phyloP scores from a whole-genome alignment of 768 basidiomycete genomes.

The Lanmaoa pseudosensibilis region DNA sequence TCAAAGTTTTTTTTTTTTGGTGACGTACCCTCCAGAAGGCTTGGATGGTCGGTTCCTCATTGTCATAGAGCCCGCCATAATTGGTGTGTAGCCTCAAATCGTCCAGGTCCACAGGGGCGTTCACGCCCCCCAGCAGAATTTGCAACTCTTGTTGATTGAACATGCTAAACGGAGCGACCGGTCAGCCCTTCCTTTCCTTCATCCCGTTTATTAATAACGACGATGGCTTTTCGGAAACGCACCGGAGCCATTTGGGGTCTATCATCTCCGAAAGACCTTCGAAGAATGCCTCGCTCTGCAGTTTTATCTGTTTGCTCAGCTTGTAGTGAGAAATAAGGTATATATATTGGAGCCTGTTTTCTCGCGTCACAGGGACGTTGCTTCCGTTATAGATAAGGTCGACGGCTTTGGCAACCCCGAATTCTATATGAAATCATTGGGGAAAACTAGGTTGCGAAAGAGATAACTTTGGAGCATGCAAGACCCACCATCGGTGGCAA shows the following conservation, averaged over 20 bases:
- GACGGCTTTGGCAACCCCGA: slow-evolving; percentile 72
- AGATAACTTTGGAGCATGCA: neutral
- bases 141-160: slow-evolving; percentile 97
- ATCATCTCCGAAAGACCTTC: slow-evolving; percentile 92
- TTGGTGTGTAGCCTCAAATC: slow-evolving; percentile 77
- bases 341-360: slow-evolving; percentile 90
- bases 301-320: slow-evolving; percentile 84
- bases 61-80: slow-evolving; percentile 79
- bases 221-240: slow-evolving; percentile 5
- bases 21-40: slow-evolving; percentile 80
- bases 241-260: slow-evolving; percentile 85
- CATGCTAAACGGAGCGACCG: slow-evolving; percentile 55
- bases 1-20: neutral
- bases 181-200: slow-evolving; percentile 7
- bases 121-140: slow-evolving; percentile 85
- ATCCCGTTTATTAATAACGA: neutral
- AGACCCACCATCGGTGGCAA: slow-evolving; percentile 75
- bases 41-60: slow-evolving; percentile 66
- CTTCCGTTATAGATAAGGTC: slow-evolving; percentile 83
- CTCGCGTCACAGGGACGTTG: slow-evolving; percentile 80
- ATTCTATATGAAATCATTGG: slow-evolving; percentile 49
- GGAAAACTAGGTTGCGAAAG: neutral
- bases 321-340: slow-evolving; percentile 86
- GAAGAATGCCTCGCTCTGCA: slow-evolving; percentile 85
- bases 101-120: slow-evolving; percentile 79